Evolutionary conservation across 2,329 filamentous ascomycete species (phyloP).

Genomic region (Cytospora piceae): DNA sequence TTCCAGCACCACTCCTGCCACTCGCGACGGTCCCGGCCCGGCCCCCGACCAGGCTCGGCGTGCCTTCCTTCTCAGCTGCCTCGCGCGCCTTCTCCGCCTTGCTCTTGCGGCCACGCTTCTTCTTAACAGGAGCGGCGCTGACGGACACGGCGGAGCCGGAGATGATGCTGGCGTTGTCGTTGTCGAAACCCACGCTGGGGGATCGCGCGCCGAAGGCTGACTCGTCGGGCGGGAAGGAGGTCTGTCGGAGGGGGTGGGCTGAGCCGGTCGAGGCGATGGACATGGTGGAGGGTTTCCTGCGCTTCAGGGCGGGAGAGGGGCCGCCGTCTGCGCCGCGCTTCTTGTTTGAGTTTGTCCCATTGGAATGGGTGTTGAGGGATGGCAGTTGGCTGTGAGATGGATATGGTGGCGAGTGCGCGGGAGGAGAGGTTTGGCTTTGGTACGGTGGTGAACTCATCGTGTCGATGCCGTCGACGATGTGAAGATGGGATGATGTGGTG

Average conservation of each 20-base stretch:
- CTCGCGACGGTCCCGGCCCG: conserved; percentile 50
- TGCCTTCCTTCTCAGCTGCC: conserved; percentile 37
- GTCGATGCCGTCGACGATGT: not conserved
- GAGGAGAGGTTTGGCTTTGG: conserved; percentile 47
- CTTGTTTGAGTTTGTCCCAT: conserved; percentile 54
- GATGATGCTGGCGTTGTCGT: conserved; percentile 62
- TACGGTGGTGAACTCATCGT: conserved; percentile 62
- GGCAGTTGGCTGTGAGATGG: conserved; percentile 55
- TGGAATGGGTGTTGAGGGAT: conserved; percentile 33
- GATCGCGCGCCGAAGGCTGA: conserved; percentile 62
- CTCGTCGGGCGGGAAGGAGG: conserved; percentile 75
- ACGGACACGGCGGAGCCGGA: conserved; percentile 63
- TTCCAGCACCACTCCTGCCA: conserved; percentile 43
- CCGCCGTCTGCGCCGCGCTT: conserved; percentile 61
- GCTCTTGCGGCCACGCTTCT: conserved; percentile 66
- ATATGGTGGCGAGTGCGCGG: conserved; percentile 59
- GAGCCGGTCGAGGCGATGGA: conserved; percentile 56
- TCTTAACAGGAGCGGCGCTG: conserved; percentile 48
- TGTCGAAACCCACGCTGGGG: conserved; percentile 61
- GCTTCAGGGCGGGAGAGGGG: conserved; percentile 58
- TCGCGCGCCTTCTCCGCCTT: conserved; percentile 59
- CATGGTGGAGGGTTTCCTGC: conserved; percentile 71
- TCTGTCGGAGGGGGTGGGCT: conserved; percentile 75
- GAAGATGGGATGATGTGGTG: not conserved
- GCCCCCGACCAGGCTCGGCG: conserved; percentile 52